A percentile compares a stretch with the other conserved stretches of the same genome.
Conservation (phyloP, 805 yeast genomes). For the Spathaspora passalidarum region DNA sequence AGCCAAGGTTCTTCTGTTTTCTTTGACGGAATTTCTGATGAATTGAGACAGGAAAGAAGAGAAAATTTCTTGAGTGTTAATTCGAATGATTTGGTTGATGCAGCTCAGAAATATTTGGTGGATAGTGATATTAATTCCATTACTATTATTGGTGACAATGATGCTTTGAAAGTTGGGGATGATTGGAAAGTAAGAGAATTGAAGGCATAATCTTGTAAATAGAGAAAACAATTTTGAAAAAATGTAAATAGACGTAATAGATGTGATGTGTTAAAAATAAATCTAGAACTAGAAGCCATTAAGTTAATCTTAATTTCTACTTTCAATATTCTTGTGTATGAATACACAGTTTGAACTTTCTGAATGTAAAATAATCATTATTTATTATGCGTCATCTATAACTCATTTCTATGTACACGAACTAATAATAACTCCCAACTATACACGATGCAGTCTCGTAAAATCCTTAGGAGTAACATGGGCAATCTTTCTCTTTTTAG, state of each 20-base stretch:
- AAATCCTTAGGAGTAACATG: constrained; percentile 40
- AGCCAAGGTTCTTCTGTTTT: constrained; percentile 71
- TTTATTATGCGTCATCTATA: too few relatives aligned
- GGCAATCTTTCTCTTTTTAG: constrained; percentile 78
- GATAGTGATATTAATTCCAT: constrained; percentile 19
- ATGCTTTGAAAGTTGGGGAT: constrained; percentile 17
- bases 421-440: neutral
- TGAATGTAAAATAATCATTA: too few relatives aligned
- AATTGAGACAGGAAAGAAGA: constrained; percentile 78
- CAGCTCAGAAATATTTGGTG: constrained; percentile 62
- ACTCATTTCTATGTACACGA: neutral
- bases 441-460: constrained; percentile 21
- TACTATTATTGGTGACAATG: constrained; percentile 48
- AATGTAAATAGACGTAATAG: constrained; percentile 1
- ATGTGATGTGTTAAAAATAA: constrained; percentile 1
- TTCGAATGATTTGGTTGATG: constrained; percentile 59
- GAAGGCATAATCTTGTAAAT: constrained; percentile 3
- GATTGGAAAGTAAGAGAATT: constrained; percentile 17
- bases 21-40: constrained; percentile 69
- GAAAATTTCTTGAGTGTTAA: constrained; percentile 65
- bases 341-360: too few relatives aligned
- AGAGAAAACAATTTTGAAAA: neutral
- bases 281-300: too few relatives aligned
- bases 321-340: too few relatives aligned
- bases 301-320: too few relatives aligned